These are phyloP conservation scores for Solanum microdontum DNA, from an alignment of 257 asterid genomes.

Conservation along the genomic window DNA sequence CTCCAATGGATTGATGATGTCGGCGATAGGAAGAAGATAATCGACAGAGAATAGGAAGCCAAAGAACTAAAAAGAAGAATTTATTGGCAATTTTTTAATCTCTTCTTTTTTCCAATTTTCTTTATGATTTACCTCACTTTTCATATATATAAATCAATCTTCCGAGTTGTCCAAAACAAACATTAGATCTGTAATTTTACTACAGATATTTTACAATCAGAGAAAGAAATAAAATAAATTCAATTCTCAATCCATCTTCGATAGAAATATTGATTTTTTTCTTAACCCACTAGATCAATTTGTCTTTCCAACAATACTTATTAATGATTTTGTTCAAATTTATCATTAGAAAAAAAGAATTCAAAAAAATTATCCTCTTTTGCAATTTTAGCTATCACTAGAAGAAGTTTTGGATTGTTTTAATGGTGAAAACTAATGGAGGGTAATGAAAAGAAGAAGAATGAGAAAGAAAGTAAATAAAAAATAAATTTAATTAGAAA, in stretches of 20 bases:
- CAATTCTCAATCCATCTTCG: not conserved
- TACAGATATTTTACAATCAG: not conserved
- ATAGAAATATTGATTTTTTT: not conserved
- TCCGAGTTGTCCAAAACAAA: not conserved
- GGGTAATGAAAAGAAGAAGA: not conserved
- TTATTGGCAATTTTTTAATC: not conserved
- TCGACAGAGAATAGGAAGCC: not conserved
- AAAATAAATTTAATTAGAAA: too few species aligned
- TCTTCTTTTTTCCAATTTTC: too few species aligned
- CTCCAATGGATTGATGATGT: not conserved
- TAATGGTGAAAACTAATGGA: not conserved
- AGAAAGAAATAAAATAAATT: not conserved
- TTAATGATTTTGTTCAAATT: not conserved
- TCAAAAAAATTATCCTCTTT: too few species aligned
- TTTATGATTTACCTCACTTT: not conserved
- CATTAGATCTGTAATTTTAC: too few species aligned
- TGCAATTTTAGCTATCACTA: not conserved
- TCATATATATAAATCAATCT: not conserved
- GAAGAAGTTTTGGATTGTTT: not conserved
- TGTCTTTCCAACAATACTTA: not conserved
- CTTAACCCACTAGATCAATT: not conserved
- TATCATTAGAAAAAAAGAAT: not conserved
- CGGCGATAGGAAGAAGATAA: not conserved
- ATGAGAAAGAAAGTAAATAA: not conserved
- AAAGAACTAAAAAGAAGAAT: not conserved